phyloP scores from a whole-genome alignment of 148 eudicot species.

The Heliamphora exappendiculata region DNA sequence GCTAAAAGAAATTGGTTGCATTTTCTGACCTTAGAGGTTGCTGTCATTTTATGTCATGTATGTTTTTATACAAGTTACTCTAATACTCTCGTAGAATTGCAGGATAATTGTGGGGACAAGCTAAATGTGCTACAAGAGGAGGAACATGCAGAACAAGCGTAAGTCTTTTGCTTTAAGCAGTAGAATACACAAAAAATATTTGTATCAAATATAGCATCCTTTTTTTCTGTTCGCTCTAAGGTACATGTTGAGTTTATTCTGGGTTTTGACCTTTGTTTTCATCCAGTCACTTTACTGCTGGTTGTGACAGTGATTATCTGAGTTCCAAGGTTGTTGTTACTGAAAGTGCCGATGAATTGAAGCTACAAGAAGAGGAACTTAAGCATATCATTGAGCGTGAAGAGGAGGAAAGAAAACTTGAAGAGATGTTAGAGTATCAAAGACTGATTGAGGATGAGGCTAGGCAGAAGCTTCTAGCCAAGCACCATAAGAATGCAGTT shows the following conservation, averaged over 20 bases:
- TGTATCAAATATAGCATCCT: not conserved
- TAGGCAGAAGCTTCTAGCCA: slow-evolving; percentile 17
- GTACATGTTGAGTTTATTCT: not conserved
- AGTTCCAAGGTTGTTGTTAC: too few relatives aligned
- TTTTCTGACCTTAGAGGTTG: not conserved
- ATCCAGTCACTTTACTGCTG: slow-evolving; percentile 38
- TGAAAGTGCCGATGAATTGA: slow-evolving; percentile 27
- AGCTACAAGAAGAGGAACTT: slow-evolving; percentile 40
- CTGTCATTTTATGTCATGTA: not conserved
- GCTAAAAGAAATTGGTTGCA: not conserved
- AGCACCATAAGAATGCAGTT: not conserved
- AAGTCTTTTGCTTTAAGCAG: slow-evolving; percentile 16
- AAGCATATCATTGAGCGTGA: slow-evolving; percentile 40
- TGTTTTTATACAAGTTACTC: not conserved
- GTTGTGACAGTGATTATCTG: slow-evolving; percentile 27
- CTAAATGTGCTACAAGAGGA: slow-evolving; percentile 20
- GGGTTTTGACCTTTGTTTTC: slow-evolving; percentile 3
- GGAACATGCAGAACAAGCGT: slow-evolving; percentile 40
- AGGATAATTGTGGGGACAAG: slow-evolving; percentile 42
- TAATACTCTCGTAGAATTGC: slow-evolving; percentile 14
- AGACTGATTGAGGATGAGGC: slow-evolving; percentile 33
- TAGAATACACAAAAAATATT: not conserved
- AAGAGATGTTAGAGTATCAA: slow-evolving; percentile 68
- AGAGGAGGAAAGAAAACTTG: slow-evolving; percentile 68
- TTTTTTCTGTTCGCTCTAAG: not conserved